phyloP scores from a whole-genome alignment of 2,329 filamentous ascomycete species.

The Endoconidiophora polonica region DNA sequence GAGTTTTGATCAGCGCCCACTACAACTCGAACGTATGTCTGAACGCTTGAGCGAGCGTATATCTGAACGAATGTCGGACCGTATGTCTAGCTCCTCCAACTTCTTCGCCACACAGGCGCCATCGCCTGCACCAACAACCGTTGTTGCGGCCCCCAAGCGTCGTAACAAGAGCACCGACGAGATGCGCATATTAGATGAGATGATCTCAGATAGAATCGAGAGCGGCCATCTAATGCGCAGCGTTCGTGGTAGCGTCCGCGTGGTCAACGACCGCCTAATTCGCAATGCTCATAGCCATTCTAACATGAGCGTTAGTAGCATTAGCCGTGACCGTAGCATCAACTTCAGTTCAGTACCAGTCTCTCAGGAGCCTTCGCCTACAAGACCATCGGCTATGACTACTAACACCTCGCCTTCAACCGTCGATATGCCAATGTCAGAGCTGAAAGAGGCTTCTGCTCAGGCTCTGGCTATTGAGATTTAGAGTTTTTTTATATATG shows the following conservation, averaged over 20 bases:
- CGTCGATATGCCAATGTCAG: background rate
- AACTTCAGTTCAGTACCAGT: conserved; percentile 3
- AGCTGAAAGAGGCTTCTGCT: conserved; percentile 1
- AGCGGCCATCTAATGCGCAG: conserved; percentile 54
- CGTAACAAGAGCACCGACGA: conserved; percentile 64
- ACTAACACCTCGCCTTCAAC: background rate
- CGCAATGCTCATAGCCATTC: conserved; percentile 8
- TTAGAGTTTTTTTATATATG: conserved; percentile 3
- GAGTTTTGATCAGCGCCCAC: conserved; percentile 10
- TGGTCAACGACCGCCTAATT: conserved; percentile 10
- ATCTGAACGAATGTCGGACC: conserved; percentile 15
- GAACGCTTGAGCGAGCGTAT: background rate
- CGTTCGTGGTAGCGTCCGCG: conserved; percentile 46
- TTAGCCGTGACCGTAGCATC: conserved; percentile 2
- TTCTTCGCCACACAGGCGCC: conserved; percentile 17
- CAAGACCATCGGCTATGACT: background rate
- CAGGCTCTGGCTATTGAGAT: conserved; percentile 8
- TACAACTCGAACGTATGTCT: conserved; percentile 18
- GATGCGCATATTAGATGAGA: conserved; percentile 91
- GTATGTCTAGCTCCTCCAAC: conserved; percentile 22
- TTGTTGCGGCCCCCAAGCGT: conserved; percentile 21
- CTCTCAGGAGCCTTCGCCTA: conserved; percentile 9
- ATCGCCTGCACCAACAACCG: conserved; percentile 16
- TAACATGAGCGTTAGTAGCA: background rate
- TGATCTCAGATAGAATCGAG: conserved; percentile 82